These are phyloP conservation scores for Cryptococcus sp. DNA, from an alignment of 1,284 basidiomycete genomes.

Conservation along the genomic window DNA sequence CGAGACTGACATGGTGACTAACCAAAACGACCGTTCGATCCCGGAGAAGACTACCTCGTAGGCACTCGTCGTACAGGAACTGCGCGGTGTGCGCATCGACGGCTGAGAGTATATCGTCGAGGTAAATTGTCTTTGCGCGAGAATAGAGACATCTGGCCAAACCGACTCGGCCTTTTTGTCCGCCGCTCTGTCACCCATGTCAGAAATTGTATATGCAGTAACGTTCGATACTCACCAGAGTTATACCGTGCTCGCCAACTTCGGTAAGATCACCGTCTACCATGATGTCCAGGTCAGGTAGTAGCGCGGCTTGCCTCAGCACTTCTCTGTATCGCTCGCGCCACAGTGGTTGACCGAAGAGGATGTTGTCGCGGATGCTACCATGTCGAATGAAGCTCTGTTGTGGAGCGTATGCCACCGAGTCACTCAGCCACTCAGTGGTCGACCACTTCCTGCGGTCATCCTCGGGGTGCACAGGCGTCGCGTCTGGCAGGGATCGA, in stretches of 20 bases:
- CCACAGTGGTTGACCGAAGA: constrained; percentile 53
- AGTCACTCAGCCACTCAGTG: constrained; percentile 41
- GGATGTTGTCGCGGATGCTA: constrained; percentile 50
- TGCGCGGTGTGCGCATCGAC: constrained; percentile 53
- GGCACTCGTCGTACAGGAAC: constrained; percentile 45
- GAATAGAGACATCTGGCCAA: constrained; percentile 80
- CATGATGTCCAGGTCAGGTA: constrained; percentile 47
- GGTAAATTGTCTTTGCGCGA: constrained; percentile 64
- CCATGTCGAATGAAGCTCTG: constrained; percentile 51
- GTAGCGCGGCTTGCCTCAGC: constrained; percentile 41
- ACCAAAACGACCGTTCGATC: constrained; percentile 71
- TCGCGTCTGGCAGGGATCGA: constrained; percentile 30
- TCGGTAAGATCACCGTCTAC: constrained; percentile 61
- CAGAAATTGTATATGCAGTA: not conserved
- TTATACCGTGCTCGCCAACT: constrained; percentile 82
- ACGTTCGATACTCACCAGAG: constrained; percentile 44
- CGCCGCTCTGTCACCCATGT: constrained; percentile 35
- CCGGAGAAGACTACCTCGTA: constrained; percentile 59
- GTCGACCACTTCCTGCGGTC: constrained; percentile 24
- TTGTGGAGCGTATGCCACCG: constrained; percentile 50
- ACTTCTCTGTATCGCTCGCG: constrained; percentile 44
- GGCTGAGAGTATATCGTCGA: constrained; percentile 51
- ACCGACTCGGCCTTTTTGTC: constrained; percentile 70
- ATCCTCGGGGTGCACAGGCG: constrained; percentile 24
- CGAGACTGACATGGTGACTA: constrained; percentile 67